phyloP scores from a whole-genome alignment of 768 basidiomycete species.

The Lentinula raphanica region DNA sequence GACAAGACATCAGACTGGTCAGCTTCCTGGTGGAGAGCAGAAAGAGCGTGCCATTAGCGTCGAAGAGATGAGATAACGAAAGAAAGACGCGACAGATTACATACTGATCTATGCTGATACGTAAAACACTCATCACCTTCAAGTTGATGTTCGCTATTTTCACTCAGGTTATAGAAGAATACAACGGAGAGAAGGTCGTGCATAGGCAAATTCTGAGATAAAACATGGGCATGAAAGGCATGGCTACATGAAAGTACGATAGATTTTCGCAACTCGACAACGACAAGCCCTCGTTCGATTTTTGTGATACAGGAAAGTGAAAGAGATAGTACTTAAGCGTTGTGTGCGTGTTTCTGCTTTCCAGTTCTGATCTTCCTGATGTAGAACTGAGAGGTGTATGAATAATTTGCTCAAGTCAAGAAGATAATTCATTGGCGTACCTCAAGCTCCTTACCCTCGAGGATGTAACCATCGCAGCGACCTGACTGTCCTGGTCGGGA shows the following conservation, averaged over 20 bases:
- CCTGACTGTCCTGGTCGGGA: slow-evolving; percentile 97
- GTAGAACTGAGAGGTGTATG: slow-evolving; percentile 67
- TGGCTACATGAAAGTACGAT: slow-evolving; percentile 5
- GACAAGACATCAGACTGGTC: slow-evolving; percentile 10
- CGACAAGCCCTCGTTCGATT: not conserved
- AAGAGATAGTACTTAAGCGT: slow-evolving; percentile 28
- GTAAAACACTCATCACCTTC: no score
- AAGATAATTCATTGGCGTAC: slow-evolving; percentile 35
- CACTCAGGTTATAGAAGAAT: not conserved
- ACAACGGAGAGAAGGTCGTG: not conserved
- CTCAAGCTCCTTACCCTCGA: slow-evolving; percentile 98
- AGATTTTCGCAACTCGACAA: not conserved
- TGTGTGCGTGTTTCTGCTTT: slow-evolving; percentile 90
- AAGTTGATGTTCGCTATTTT: no score
- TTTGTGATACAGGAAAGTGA: slow-evolving; percentile 3
- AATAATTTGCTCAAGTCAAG: slow-evolving; percentile 7
- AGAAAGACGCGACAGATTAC: not conserved
- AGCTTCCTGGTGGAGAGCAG: not conserved
- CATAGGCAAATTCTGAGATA: not conserved
- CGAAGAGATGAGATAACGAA: not conserved
- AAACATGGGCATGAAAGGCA: slow-evolving; percentile 6
- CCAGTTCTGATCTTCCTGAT: slow-evolving; percentile 87
- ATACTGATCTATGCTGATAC: no score
- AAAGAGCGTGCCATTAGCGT: slow-evolving; percentile 3
- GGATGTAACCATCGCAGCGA: slow-evolving; percentile 93